These are phyloP conservation scores for Panaeolus papilionaceus DNA, from an alignment of 768 basidiomycete species.

Conservation along the genomic window DNA sequence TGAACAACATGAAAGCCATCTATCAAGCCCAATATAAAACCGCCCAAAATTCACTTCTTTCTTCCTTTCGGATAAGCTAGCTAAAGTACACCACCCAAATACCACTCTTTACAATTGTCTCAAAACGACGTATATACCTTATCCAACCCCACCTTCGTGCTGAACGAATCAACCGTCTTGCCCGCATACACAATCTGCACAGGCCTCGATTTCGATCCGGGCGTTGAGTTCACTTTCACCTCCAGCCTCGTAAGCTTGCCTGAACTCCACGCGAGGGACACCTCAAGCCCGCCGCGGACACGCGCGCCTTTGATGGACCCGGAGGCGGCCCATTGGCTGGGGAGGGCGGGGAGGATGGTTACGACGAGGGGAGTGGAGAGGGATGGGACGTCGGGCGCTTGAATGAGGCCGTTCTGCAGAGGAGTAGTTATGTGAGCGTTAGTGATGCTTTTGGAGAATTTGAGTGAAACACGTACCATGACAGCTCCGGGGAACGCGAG, in stretches of 20 bases:
- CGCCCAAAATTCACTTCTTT: too few species aligned
- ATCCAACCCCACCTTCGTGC: background rate
- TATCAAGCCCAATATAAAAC: too few species aligned
- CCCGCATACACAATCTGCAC: background rate
- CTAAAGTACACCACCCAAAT: background rate
- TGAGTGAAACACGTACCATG: slow-evolving; percentile 47
- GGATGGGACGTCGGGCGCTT: slow-evolving; percentile 69
- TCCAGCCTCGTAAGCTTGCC: slow-evolving; percentile 36
- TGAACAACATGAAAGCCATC: too few species aligned
- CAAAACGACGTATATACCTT: slow-evolving; percentile 5
- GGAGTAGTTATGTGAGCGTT: background rate
- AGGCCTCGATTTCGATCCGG: background rate
- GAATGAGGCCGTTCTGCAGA: slow-evolving; percentile 60
- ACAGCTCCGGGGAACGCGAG: slow-evolving; percentile 71
- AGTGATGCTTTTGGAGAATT: background rate
- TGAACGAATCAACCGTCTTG: background rate
- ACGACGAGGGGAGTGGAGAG: slow-evolving; percentile 56
- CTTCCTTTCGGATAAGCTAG: background rate
- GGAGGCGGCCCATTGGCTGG: slow-evolving; percentile 56
- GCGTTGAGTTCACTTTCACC: background rate
- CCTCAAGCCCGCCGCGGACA: slow-evolving; percentile 64
- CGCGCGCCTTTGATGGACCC: slow-evolving; percentile 68
- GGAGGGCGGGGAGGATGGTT: slow-evolving; percentile 70
- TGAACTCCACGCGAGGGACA: slow-evolving; percentile 58
- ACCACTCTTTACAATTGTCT: background rate